phyloP scores from a whole-genome alignment of 139 green algal species.

The Yamagishiella unicocca region DNA sequence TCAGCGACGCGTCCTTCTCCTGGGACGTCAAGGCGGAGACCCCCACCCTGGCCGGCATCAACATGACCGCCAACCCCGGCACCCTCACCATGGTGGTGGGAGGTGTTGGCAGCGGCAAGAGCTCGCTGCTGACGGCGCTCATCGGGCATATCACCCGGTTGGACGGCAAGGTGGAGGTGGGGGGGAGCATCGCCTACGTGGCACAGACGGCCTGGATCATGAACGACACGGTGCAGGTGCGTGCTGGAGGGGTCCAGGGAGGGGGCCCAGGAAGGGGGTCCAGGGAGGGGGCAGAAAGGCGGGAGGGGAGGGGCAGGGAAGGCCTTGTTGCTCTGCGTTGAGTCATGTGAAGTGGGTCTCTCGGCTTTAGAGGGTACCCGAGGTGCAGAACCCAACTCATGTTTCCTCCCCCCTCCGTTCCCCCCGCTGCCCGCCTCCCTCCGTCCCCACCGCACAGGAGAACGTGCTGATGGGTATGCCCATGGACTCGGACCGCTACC shows the following conservation, averaged over 20 bases:
- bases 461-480: constrained; percentile 82
- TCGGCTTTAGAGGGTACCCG: not conserved
- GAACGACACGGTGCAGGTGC: constrained; percentile 84
- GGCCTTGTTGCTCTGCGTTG: not conserved
- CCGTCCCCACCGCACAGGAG: constrained; percentile 46
- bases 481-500: constrained; percentile 62
- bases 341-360: too few relatives aligned
- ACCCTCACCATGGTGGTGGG: constrained; percentile 85
- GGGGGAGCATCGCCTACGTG: constrained; percentile 82
- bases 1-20: constrained; percentile 56
- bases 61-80: constrained; percentile 54
- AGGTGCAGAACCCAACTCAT: not conserved
- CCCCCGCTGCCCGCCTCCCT: not conserved
- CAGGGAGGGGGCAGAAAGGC: not conserved
- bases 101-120: constrained; percentile 87
- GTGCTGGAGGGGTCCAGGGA: not conserved
- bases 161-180: constrained; percentile 63
- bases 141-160: constrained; percentile 79
- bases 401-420: not conserved
- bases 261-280: not conserved
- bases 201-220: constrained; percentile 93
- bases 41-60: constrained; percentile 58
- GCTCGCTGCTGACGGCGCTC: constrained; percentile 79
- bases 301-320: not conserved
- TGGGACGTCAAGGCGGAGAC: constrained; percentile 56